These are phyloP conservation scores for Kurtzmaniella quercitrusa DNA, from an alignment of 1,139 yeast species.

Conservation along the genomic window DNA sequence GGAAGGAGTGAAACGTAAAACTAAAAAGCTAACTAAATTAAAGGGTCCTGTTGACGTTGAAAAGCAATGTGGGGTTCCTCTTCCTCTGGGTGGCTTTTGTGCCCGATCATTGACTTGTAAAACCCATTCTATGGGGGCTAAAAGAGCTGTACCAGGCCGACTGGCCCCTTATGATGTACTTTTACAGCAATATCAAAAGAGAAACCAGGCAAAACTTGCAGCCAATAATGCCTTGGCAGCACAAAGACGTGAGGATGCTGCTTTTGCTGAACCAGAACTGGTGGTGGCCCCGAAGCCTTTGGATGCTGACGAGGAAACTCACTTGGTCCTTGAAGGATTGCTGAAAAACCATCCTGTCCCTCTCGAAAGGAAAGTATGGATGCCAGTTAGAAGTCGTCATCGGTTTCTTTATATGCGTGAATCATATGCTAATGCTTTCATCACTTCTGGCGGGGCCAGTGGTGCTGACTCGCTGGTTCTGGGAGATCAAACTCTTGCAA, in stretches of 20 bases:
- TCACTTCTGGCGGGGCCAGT: slow-evolving; percentile 30
- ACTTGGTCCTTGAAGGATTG: slow-evolving; percentile 89
- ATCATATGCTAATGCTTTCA: slow-evolving; percentile 64
- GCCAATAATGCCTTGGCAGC: slow-evolving; percentile 72
- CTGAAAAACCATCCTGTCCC: slow-evolving; percentile 78
- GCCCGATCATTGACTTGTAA: slow-evolving; percentile 95
- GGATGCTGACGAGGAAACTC: slow-evolving; percentile 89
- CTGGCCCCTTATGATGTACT: slow-evolving; percentile 88
- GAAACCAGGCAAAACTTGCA: slow-evolving; percentile 87
- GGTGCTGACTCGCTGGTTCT: slow-evolving; percentile 16
- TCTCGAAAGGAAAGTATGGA: slow-evolving; percentile 66
- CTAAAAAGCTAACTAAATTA: slow-evolving; percentile 53
- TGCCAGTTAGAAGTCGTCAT: slow-evolving; percentile 69
- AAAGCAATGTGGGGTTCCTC: slow-evolving; percentile 92
- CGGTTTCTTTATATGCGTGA: slow-evolving; percentile 79
- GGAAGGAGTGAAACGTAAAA: slow-evolving; percentile 29
- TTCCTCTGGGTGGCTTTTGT: slow-evolving; percentile 90
- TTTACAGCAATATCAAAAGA: slow-evolving; percentile 83
- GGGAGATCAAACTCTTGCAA: slow-evolving; percentile 41
- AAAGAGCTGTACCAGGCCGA: slow-evolving; percentile 90
- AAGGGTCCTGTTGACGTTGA: slow-evolving; percentile 92
- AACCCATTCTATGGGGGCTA: slow-evolving; percentile 98
- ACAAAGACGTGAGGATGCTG: slow-evolving; percentile 44
- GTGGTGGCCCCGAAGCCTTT: slow-evolving; percentile 25
- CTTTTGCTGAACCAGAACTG: slow-evolving; percentile 26